phyloP scores from a whole-genome alignment of 148 eudicot species.

The Limonium bicolor region DNA sequence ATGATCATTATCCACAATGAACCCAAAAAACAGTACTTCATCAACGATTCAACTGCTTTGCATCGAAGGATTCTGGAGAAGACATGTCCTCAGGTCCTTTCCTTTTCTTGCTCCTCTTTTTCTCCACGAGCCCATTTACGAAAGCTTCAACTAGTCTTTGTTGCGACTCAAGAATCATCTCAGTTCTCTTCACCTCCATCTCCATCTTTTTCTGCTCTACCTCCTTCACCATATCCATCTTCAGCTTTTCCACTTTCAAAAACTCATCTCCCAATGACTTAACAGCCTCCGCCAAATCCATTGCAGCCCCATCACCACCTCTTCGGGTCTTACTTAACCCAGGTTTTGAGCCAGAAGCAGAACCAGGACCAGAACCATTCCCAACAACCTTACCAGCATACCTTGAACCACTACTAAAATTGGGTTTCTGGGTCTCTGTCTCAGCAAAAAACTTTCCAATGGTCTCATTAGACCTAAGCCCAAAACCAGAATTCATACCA shows the following conservation, averaged over 20 bases:
- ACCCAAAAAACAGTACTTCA: background rate
- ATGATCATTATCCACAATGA: too few relatives aligned
- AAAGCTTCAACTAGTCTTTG: conserved; percentile 62
- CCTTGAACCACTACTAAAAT: conserved; percentile 2
- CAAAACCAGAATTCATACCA: conserved; percentile 1
- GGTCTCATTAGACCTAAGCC: conserved; percentile 1
- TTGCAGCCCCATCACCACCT: conserved; percentile 12
- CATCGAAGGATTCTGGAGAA: background rate
- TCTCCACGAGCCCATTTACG: conserved; percentile 18
- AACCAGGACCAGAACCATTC: conserved; percentile 10
- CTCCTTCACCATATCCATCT: conserved; percentile 73
- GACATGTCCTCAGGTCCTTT: background rate
- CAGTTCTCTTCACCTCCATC: conserved; percentile 76
- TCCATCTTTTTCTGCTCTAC: conserved; percentile 66
- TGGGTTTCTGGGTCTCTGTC: too few relatives aligned
- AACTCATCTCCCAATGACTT: conserved; percentile 63
- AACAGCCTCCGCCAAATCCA: conserved; percentile 49
- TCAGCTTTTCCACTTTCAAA: conserved; percentile 72
- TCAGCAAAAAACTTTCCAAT: too few relatives aligned
- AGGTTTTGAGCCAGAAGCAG: background rate
- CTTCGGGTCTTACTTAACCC: conserved; percentile 26
- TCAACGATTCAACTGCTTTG: background rate
- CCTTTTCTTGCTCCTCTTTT: background rate
- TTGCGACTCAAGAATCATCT: conserved; percentile 67
- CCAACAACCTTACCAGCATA: conserved; percentile 9